Evolutionary conservation across 1,139 yeast species (phyloP).

Genomic region (Saccharomycopsis phalli): DNA sequence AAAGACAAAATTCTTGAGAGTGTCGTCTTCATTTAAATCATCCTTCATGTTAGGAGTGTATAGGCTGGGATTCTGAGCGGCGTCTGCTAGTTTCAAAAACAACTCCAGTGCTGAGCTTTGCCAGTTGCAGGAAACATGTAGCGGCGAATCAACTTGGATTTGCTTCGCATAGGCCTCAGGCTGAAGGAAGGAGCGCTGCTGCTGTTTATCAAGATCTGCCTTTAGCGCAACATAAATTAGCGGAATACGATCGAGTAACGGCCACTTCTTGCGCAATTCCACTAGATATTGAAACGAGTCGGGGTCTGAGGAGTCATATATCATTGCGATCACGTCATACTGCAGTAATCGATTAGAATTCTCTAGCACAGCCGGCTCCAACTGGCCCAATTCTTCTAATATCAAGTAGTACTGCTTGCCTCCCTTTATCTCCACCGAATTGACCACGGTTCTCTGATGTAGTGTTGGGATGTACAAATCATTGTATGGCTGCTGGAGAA

Average conservation of each 20-base stretch:
- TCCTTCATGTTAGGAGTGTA: conserved; percentile 79
- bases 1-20: conserved; percentile 38
- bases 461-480: conserved; percentile 76
- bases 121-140: conserved; percentile 90
- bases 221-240: conserved; percentile 83
- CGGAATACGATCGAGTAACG: conserved; percentile 61
- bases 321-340: conserved; percentile 84
- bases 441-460: conserved; percentile 72
- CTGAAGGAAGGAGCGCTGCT: conserved; percentile 74
- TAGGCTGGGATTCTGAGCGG: conserved; percentile 68
- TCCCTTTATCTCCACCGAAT: conserved; percentile 89
- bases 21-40: conserved; percentile 42
- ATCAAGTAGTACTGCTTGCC: conserved; percentile 93
- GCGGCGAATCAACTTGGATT: conserved; percentile 43
- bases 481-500: conserved; percentile 64
- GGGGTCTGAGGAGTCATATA: conserved; percentile 93
- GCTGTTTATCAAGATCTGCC: conserved; percentile 93
- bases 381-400: conserved; percentile 80
- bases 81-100: conserved; percentile 80
- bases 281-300: conserved; percentile 82
- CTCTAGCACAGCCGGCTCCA: conserved; percentile 73
- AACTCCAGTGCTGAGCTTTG: conserved; percentile 75
- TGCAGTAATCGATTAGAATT: conserved; percentile 64
- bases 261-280: conserved; percentile 51
- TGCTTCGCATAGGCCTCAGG: conserved; percentile 81